Evolutionary conservation across 1,284 basidiomycete species (phyloP).

Genomic region (Ceratobasidium papillatum): DNA sequence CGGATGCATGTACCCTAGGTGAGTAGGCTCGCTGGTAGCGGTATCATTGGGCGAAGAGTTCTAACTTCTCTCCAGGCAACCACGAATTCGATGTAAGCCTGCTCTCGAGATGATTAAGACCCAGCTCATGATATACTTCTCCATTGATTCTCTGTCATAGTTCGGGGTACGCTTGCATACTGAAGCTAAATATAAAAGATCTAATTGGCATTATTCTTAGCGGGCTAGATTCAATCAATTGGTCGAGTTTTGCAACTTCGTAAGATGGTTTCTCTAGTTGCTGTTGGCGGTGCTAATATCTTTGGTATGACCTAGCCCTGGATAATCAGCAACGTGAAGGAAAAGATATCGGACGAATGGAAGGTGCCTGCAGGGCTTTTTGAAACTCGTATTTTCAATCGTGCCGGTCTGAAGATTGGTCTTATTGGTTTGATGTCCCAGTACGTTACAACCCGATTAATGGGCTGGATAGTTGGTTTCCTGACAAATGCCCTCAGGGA

Average conservation of each 20-base stretch:
- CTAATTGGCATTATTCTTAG: not conserved
- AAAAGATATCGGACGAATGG: not conserved
- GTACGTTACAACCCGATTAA: not conserved
- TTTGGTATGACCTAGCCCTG: not conserved
- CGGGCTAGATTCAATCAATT: not conserved
- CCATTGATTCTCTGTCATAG: not conserved
- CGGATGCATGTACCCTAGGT: slow-evolving; percentile 1
- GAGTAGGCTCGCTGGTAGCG: not conserved
- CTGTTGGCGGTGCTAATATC: no score
- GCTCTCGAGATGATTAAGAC: no score
- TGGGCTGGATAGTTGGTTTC: no score
- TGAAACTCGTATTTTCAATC: not conserved
- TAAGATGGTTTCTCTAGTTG: not conserved
- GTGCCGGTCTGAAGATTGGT: not conserved
- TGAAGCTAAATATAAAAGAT: not conserved
- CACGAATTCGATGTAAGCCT: slow-evolving; percentile 30
- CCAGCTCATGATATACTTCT: not conserved
- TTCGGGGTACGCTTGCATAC: not conserved
- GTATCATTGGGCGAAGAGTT: not conserved
- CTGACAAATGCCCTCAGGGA: no score
- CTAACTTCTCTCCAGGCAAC: not conserved
- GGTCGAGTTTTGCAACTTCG: not conserved
- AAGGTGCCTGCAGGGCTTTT: not conserved
- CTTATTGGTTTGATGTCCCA: not conserved
- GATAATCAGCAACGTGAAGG: slow-evolving; percentile 3